phyloP scores from a whole-genome alignment of 2,329 filamentous ascomycete genomes.

The Apiospora malaysiana region DNA sequence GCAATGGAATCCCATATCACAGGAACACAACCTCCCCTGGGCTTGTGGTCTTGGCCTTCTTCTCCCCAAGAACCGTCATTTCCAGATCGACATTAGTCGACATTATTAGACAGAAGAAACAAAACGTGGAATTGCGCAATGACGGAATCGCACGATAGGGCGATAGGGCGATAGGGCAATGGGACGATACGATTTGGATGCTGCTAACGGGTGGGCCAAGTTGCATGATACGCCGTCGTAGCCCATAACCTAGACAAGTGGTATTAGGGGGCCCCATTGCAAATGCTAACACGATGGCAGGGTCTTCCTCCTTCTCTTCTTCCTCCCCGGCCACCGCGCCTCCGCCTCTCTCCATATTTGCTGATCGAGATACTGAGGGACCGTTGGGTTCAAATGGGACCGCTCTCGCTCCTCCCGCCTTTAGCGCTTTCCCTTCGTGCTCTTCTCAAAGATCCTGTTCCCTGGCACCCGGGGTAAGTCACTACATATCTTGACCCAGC shows the following conservation, averaged over 20 bases:
- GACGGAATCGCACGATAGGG: neutral
- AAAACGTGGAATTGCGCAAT: neutral
- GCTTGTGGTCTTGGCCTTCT: neutral
- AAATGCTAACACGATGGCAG: neutral
- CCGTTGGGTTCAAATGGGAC: slow-evolving; percentile 7
- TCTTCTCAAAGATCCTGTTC: neutral
- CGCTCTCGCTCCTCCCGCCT: neutral
- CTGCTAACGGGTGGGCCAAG: neutral
- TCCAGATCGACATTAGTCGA: neutral
- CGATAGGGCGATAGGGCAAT: neutral
- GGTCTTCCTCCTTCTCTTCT: neutral
- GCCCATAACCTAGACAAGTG: neutral
- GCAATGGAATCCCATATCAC: neutral
- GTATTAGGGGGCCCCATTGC: neutral
- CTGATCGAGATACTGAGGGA: neutral
- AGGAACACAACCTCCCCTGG: neutral
- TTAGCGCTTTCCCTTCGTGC: neutral
- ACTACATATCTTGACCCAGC: neutral
- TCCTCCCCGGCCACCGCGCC: neutral
- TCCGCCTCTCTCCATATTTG: slow-evolving; percentile 15
- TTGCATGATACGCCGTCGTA: neutral
- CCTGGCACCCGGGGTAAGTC: neutral
- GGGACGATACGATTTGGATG: neutral
- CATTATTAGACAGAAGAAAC: neutral
- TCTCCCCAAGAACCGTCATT: neutral